phyloP scores from a whole-genome alignment of 345 rosid genomes.

The Citrus sinensis region DNA sequence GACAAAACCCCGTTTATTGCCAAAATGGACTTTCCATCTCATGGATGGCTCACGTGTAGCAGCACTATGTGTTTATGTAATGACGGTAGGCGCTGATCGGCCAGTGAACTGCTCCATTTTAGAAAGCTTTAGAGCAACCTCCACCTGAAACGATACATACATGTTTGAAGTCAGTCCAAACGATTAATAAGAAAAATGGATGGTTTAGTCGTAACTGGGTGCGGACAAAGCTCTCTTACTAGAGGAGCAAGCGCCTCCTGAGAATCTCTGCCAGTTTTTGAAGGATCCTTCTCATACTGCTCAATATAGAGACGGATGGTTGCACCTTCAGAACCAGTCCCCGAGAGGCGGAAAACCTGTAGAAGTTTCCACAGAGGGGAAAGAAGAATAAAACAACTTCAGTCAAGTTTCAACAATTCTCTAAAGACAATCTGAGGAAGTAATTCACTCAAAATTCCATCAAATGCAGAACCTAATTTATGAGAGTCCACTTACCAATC shows the following conservation, averaged over 20 bases:
- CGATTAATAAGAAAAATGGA: background rate
- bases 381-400: background rate
- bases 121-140: slow-evolving; percentile 85
- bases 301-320: slow-evolving; percentile 96
- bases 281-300: slow-evolving; percentile 92
- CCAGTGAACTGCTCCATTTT: slow-evolving; percentile 92
- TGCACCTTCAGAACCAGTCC: slow-evolving; percentile 99
- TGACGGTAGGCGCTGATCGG: slow-evolving; percentile 93
- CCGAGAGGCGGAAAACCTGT: slow-evolving; percentile 96
- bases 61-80: slow-evolving; percentile 44
- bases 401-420: background rate
- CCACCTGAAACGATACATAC: slow-evolving; percentile 57
- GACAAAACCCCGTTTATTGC: background rate
- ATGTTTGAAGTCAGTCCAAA: slow-evolving; percentile 8
- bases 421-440: background rate
- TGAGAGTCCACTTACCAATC: slow-evolving; percentile 59
- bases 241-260: slow-evolving; percentile 89
- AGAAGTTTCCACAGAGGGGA: background rate
- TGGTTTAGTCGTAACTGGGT: background rate
- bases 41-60: background rate
- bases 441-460: background rate
- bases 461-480: background rate
- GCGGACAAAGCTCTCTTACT: slow-evolving; percentile 40
- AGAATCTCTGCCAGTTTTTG: slow-evolving; percentile 85
- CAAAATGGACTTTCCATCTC: background rate